phyloP scores from a whole-genome alignment of 345 rosid genomes.

The Clarkia xantiana region DNA sequence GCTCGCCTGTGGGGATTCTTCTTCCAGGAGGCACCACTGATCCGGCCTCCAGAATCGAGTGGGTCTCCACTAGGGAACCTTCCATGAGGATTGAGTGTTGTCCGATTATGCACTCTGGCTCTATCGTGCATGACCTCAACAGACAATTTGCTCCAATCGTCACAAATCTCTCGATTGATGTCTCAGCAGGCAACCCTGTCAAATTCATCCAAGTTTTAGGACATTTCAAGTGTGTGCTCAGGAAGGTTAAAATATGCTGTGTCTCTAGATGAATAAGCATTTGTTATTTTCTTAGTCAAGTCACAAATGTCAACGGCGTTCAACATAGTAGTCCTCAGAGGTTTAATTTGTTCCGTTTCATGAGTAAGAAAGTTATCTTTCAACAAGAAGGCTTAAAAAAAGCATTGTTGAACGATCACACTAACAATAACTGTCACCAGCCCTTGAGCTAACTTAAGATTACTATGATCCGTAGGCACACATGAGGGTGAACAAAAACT shows the following conservation, averaged over 20 bases:
- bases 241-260: too few species aligned
- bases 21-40: constrained; percentile 94
- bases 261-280: too few species aligned
- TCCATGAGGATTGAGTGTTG: constrained; percentile 97
- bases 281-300: too few species aligned
- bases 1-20: constrained; percentile 88
- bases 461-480: too few species aligned
- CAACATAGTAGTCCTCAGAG: neutral
- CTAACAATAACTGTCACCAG: too few species aligned
- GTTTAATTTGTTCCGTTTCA: neutral
- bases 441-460: too few species aligned
- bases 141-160: constrained; percentile 83
- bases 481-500: too few species aligned
- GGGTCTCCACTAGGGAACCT: constrained; percentile 90
- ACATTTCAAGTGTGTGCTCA: too few species aligned
- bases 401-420: too few species aligned
- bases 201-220: too few species aligned
- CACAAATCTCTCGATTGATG: constrained; percentile 74
- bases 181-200: constrained; percentile 86
- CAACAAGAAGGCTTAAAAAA: too few species aligned
- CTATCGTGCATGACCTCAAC: constrained; percentile 79
- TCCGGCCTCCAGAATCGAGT: constrained; percentile 87
- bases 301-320: neutral
- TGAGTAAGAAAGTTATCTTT: too few species aligned
- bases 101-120: constrained; percentile 96